Evolutionary conservation across 2,329 filamentous ascomycete species (phyloP), one percentile per base, ranked within the genome.

Genomic region (Phialocephala subalpina): DNA sequence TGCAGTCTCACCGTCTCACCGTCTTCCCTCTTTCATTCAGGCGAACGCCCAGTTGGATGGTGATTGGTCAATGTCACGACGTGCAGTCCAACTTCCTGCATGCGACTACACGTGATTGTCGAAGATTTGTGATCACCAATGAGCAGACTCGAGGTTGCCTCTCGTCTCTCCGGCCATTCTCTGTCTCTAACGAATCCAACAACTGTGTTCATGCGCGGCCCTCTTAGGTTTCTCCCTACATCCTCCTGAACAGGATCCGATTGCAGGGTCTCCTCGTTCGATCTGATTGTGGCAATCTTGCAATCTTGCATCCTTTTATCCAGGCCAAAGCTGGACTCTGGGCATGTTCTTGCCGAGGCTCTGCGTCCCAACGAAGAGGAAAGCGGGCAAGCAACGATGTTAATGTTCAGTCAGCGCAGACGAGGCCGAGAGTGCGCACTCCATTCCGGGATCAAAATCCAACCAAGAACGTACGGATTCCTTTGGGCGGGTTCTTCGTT

Each of bases 61-160:
- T 65, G 62, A 71, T 71, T 71, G 62, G 69, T 62, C 64, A 58
- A 57, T 57, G 58, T 68, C 53, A 63, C 69, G 69, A 71, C 66
- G 55, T 69, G 67, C 69, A 71, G 67, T 65, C 29, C n/a, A 35
- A 14, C n/a, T 56, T 59, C 38, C 60, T 55, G 55, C 61, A 49
- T 29, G 14, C 27, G 2, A 60, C 59, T 45, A n/a, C 40, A 62
- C 53, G 53, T 45, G 36, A 40, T 22, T 1, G 3, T 18, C 3
- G 33, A 49, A n/a, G 8, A 49, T 3, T 5, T 33, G 38, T 14
- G 18, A 42, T 42, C 12, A 35, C 55, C 55, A 57, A 57, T 57
- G 49, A 18, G 45, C n/a, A 49, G 20, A 29, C 29, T n/a, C 2
- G 45, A 9, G 20, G 45, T 45, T 35, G 38, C 47, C 25, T 27